phyloP scores from a whole-genome alignment of 805 yeast species.

The Yarrowia sp. region DNA sequence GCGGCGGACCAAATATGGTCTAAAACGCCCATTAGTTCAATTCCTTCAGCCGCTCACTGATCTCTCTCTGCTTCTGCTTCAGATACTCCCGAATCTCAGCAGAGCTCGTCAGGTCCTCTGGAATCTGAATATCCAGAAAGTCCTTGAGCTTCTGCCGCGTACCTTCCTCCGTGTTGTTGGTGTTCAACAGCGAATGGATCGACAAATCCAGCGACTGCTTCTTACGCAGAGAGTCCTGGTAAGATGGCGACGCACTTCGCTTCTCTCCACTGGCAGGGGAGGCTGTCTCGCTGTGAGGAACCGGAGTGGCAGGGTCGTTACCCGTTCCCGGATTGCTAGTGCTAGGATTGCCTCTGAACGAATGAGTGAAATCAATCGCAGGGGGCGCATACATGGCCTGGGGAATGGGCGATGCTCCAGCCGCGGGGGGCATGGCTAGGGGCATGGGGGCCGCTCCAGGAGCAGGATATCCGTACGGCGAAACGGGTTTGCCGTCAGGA shows the following conservation, averaged over 20 bases:
- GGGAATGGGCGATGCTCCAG: not conserved
- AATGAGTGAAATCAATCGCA: conserved; percentile 44
- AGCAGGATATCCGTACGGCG: conserved; percentile 14
- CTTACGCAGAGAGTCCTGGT: conserved; percentile 2
- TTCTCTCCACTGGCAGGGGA: conserved; percentile 15
- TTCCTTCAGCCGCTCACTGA: conserved; percentile 36
- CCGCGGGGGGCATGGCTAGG: conserved; percentile 4
- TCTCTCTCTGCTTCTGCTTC: conserved; percentile 36
- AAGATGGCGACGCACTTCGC: conserved; percentile 7
- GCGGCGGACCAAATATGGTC: no score
- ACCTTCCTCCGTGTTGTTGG: not conserved
- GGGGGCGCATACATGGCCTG: conserved; percentile 35
- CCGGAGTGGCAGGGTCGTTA: not conserved
- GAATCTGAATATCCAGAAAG: conserved; percentile 27
- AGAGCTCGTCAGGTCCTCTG: conserved; percentile 32
- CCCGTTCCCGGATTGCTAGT: not conserved
- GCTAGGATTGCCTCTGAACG: conserved; percentile 33
- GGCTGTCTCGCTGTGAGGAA: not conserved
- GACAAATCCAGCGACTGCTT: conserved; percentile 16
- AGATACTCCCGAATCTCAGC: conserved; percentile 37
- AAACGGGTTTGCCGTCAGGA: conserved; percentile 1
- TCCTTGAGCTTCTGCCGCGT: conserved; percentile 23
- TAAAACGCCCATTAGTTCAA: not conserved
- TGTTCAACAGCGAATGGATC: conserved; percentile 20
- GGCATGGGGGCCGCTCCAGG: conserved; percentile 18